Conservation (phyloP, 805 yeast genomes). For the Metahyphopichia silvanorum region DNA sequence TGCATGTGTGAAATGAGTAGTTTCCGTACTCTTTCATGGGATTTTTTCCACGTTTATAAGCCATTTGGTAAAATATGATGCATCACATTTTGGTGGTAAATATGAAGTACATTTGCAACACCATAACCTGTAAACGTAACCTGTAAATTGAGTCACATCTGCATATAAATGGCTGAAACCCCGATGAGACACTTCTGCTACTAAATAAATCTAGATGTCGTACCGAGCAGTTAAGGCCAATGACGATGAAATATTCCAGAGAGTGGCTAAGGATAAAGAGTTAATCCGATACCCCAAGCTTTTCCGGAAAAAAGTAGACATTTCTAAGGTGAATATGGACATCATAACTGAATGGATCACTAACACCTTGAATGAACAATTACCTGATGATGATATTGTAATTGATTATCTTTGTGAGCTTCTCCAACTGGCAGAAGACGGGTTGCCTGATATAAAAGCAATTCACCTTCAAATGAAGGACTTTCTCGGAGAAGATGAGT, state of each 20-base stretch:
- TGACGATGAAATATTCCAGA: slow-evolving; percentile 9
- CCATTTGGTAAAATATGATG: too few species aligned
- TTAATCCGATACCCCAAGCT: slow-evolving; percentile 28
- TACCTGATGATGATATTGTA: slow-evolving; percentile 53
- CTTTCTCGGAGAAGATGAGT: slow-evolving; percentile 41
- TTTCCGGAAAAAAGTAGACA: slow-evolving; percentile 33
- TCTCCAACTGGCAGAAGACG: slow-evolving; percentile 24
- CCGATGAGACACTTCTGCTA: too few species aligned
- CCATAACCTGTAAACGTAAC: too few species aligned
- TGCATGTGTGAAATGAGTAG: too few species aligned
- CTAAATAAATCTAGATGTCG: slow-evolving; percentile 16
- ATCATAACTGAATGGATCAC: slow-evolving; percentile 42
- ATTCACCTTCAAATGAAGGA: slow-evolving; percentile 43
- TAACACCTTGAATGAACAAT: slow-evolving; percentile 24
- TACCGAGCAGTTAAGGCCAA: slow-evolving; percentile 14
- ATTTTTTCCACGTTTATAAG: too few species aligned
- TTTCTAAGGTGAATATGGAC: slow-evolving; percentile 33
- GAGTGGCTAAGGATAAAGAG: slow-evolving; percentile 9
- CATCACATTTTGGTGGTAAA: too few species aligned
- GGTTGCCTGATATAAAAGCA: slow-evolving; percentile 33
- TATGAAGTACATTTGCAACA: too few species aligned
- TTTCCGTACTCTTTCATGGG: too few species aligned
- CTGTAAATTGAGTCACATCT: too few species aligned
- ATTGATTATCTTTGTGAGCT: slow-evolving; percentile 45
- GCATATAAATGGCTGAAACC: too few species aligned